Evolutionary conservation across 345 rosid genomes (phyloP), one percentile per base, ranked within the genome.

Genomic region (Anastatica hierochuntica): DNA sequence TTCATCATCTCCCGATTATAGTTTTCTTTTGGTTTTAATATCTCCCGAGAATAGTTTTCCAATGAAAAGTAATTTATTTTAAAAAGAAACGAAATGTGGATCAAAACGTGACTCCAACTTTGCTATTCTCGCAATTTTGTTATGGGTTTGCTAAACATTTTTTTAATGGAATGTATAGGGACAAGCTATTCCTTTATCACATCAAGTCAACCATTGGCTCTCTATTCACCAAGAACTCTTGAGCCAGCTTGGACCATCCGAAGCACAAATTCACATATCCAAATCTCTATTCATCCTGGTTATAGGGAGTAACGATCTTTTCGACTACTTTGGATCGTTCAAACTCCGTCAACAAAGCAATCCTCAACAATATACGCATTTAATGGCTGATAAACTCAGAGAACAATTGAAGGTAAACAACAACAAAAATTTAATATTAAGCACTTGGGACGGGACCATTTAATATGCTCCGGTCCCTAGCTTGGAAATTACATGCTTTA

Each of bases 231-330:
- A 35, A 20, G 57, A 36, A 17, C 14, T 83, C 56, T 58, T 53
- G 14, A 19, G 17, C 1, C 58, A 54, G 37, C 43, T 79, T 46
- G 79, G 68, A 64, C 30, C 73, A 11, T 10, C 68, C 2, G 66
- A 9, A 27, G 74, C 76, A 29, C 71, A 74, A 36, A 12, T 34
- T 4, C 78, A 60, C 58, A 4, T 77, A 1, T 59, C 85, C 0
- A 81, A 74, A 46, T 83, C 97, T 7, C 62, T 89, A 36, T 79
- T 74, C 53, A 18, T 18, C 14, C 20, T 78, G 20, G 74, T 74
- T 9, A 75, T 76, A 0, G 94, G 95, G 0, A 83, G 88, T 70
- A 85, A 89, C 10, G 90, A 83, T 56, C 37, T 89, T 39, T 72
- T 81, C 6, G 76, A 62, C 30, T 85, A 81, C 45, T 73, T 49